Conservation (phyloP, 2,329 filamentous ascomycete genomes). For the Monilinia vaccinii-corymbosi region DNA sequence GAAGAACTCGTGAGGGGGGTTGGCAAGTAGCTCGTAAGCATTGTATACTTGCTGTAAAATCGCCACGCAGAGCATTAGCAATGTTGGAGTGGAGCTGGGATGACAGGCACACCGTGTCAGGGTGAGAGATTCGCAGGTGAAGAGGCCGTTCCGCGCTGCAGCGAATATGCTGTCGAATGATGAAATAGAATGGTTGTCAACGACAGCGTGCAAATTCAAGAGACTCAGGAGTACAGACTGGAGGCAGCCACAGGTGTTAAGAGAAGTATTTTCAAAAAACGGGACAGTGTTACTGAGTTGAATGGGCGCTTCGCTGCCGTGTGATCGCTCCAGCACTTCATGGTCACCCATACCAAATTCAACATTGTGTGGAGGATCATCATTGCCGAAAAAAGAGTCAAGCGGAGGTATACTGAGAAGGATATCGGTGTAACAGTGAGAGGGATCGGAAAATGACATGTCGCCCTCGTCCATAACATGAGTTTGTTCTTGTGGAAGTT, state of each 20-base stretch:
- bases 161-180: neutral
- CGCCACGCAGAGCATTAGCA: neutral
- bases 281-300: neutral
- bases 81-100: neutral
- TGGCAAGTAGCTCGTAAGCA: neutral
- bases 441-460: neutral
- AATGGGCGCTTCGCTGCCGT: neutral
- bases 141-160: neutral
- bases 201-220: neutral
- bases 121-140: neutral
- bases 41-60: neutral
- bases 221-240: neutral
- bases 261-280: neutral
- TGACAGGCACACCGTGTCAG: neutral
- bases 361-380: neutral
- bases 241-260: neutral
- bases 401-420: neutral
- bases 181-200: neutral
- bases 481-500: neutral
- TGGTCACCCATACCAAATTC: neutral
- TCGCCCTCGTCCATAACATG: neutral
- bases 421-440: neutral
- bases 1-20: neutral
- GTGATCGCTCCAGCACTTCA: neutral
- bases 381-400: neutral